A percentile compares a stretch with the other conserved stretches of the same genome.
These are phyloP conservation scores for Stephanodiscus minutulus DNA, from an alignment of 108 stramenopile species.

Conservation along the genomic window DNA sequence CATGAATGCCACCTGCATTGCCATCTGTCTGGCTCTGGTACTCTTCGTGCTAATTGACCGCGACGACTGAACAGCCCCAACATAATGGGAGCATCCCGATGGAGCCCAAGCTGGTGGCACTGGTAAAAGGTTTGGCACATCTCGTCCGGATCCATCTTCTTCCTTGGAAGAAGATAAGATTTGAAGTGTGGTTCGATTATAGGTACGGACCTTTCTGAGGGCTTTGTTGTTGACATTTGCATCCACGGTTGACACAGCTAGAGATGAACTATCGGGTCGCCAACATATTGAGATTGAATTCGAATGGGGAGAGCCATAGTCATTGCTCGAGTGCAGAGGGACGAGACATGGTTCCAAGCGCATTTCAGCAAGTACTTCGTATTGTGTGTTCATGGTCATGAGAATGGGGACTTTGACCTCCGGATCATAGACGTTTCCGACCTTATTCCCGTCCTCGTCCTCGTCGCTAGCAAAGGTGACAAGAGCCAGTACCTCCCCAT, in stretches of 20 bases:
- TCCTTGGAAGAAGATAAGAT: conserved; percentile 69
- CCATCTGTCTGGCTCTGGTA: conserved; percentile 54
- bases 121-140: conserved; percentile 67
- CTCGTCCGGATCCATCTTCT: conserved; percentile 83
- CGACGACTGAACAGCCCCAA: conserved; percentile 68
- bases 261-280: conserved; percentile 74
- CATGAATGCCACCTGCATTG: conserved; percentile 79
- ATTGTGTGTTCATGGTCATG: conserved; percentile 84
- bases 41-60: conserved; percentile 32
- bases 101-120: conserved; percentile 73
- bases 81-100: conserved; percentile 73
- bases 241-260: conserved; percentile 75
- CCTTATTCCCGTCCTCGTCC: conserved; percentile 51
- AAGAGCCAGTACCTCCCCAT: conserved; percentile 78
- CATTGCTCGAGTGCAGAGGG: conserved; percentile 14
- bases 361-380: conserved; percentile 81
- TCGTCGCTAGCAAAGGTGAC: conserved; percentile 67
- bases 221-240: conserved; percentile 45
- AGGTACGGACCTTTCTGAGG: conserved; percentile 70
- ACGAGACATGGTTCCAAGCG: conserved; percentile 53
- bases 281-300: conserved; percentile 65
- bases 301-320: conserved; percentile 9
- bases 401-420: conserved; percentile 56
- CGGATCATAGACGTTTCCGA: conserved; percentile 8
- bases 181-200: conserved; percentile 62